Conservation (phyloP, 768 basidiomycete species). For the Russula vinacea region DNA sequence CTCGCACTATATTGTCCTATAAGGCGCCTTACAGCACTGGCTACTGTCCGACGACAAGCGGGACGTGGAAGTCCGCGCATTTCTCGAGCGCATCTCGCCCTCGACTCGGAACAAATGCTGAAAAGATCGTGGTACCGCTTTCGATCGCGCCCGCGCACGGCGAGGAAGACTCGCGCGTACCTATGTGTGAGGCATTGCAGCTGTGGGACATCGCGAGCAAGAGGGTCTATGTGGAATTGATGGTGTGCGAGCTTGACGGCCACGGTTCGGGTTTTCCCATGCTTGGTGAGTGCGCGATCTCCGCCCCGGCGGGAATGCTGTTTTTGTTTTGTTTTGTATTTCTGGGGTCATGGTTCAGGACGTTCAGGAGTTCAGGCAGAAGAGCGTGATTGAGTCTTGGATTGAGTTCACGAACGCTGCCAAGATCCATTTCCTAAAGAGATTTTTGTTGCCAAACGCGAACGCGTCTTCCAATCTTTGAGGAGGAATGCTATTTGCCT, state of each 20-base stretch:
- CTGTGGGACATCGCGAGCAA: conserved; percentile 41
- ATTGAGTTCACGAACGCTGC: conserved; percentile 42
- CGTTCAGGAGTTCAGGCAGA: conserved; percentile 41
- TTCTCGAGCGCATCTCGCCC: conserved; percentile 42
- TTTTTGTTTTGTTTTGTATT: no score
- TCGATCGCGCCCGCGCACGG: conserved; percentile 45
- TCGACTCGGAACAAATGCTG: conserved; percentile 40
- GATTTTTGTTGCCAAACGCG: conserved; percentile 34
- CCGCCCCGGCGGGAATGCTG: no score
- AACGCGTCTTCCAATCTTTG: conserved; percentile 1
- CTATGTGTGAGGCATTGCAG: conserved; percentile 40
- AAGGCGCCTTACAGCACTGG: no score
- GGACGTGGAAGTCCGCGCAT: conserved; percentile 38
- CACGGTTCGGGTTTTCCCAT: conserved; percentile 36
- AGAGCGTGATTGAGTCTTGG: conserved; percentile 46
- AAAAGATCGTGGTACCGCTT: conserved; percentile 39
- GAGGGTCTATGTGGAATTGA: conserved; percentile 37
- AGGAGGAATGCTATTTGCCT: neutral
- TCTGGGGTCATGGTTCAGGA: neutral
- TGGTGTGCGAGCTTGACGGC: conserved; percentile 44
- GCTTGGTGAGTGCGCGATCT: no score
- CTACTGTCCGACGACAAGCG: conserved; percentile 45
- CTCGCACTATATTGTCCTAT: no score
- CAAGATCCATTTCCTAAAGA: conserved; percentile 41
- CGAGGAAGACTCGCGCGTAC: conserved; percentile 42